Conservation (phyloP, 768 basidiomycete genomes). For the Suillus discolor region DNA sequence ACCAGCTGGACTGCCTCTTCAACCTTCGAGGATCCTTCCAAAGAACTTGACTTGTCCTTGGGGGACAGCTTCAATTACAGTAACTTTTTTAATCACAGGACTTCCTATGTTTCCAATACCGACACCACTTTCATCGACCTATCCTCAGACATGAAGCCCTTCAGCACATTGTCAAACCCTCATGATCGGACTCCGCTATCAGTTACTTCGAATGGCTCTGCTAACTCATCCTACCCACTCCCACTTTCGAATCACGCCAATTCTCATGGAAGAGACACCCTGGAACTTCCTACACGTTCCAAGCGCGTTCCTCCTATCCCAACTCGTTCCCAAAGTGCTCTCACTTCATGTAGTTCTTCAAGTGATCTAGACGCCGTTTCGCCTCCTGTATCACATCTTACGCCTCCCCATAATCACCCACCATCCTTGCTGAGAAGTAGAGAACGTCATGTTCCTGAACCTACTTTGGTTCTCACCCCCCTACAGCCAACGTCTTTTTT, state of each 20-base stretch:
- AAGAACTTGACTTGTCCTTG: slow-evolving; percentile 38
- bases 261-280: slow-evolving; percentile 16
- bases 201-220: slow-evolving; percentile 28
- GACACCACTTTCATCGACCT: slow-evolving; percentile 33
- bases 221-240: slow-evolving; percentile 20
- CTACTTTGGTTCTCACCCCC: slow-evolving; percentile 19
- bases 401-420: slow-evolving; percentile 32
- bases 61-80: slow-evolving; percentile 37
- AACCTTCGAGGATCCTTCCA: slow-evolving; percentile 39
- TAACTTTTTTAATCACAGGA: slow-evolving; percentile 33
- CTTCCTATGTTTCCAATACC: slow-evolving; percentile 17
- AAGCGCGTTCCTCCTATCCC: slow-evolving; percentile 23
- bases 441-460: slow-evolving; percentile 29
- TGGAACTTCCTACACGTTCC: slow-evolving; percentile 29
- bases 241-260: slow-evolving; percentile 23
- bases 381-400: slow-evolving; percentile 19
- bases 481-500: slow-evolving; percentile 23
- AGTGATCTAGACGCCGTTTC: slow-evolving; percentile 20
- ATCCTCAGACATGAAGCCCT: slow-evolving; percentile 26
- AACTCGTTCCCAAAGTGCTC: slow-evolving; percentile 25
- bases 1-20: slow-evolving; percentile 50
- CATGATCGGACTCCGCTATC: slow-evolving; percentile 25
- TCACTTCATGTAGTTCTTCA: slow-evolving; percentile 31
- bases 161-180: slow-evolving; percentile 24
- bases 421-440: slow-evolving; percentile 24